These are phyloP conservation scores for Mycosarcoma mackinlayi DNA, from an alignment of 1,284 basidiomycete genomes.

Conservation along the genomic window DNA sequence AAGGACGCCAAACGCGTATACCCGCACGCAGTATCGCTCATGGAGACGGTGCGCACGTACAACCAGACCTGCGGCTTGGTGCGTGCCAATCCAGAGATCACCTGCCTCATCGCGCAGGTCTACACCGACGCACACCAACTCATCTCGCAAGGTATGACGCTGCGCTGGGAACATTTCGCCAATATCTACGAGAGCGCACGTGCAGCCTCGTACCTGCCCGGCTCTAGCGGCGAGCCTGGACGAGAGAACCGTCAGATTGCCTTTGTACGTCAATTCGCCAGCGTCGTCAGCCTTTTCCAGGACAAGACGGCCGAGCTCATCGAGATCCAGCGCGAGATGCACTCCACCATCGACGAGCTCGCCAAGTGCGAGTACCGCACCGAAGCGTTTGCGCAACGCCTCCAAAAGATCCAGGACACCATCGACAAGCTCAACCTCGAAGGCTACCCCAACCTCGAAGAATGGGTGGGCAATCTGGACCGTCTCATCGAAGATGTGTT, in stretches of 20 bases:
- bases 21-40: constrained; percentile 90
- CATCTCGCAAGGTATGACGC: constrained; percentile 74
- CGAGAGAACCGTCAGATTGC: constrained; percentile 85
- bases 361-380: constrained; percentile 84
- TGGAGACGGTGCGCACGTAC: constrained; percentile 97
- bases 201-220: constrained; percentile 70
- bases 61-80: constrained; percentile 91
- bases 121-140: constrained; percentile 57
- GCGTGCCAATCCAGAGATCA: constrained; percentile 83
- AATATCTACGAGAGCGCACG: constrained; percentile 70
- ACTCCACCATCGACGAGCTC: constrained; percentile 79
- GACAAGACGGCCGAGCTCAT: constrained; percentile 95
- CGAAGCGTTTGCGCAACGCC: constrained; percentile 81
- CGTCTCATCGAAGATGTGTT: constrained; percentile 85
- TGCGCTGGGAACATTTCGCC: constrained; percentile 92
- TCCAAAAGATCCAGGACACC: constrained; percentile 85
- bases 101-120: constrained; percentile 75
- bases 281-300: constrained; percentile 79
- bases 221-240: constrained; percentile 43
- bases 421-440: constrained; percentile 95
- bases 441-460: constrained; percentile 96
- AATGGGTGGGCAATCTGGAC: constrained; percentile 92
- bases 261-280: constrained; percentile 94
- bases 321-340: constrained; percentile 87
- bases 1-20: constrained; percentile 98